Base-by-base conservation (phyloP, 768 basidiomycete species). In the Rhizopogon roseolus region DNA sequence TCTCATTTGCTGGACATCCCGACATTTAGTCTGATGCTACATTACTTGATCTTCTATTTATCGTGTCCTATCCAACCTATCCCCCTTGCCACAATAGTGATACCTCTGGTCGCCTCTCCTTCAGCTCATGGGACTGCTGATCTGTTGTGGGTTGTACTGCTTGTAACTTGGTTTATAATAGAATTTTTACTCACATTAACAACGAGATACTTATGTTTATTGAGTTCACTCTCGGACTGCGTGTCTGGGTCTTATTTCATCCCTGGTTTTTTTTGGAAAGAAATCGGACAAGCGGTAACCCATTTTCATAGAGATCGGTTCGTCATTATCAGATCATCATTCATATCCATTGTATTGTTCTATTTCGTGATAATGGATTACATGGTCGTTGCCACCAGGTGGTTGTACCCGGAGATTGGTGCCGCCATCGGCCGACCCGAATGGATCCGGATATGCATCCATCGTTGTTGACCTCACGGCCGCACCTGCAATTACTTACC, bases 81-180 rank as follows among this genome's bases (percentile, higher is more conserved):
- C 46, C 34, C 46, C 19, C 19, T 36, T 48, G 19, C 19, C 34
- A 48, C 34, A 36, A 32, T 46, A 22, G 45, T 46, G 45, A 46
- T 34, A 48, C 46, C 46, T 48, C 40, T 14, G 9, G 46, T 48
- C 46, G 29, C 32, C 34, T 48, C 34, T 36, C 46, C 22, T 8
- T 22, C 36, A 36, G 19, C 22, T 36, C 34, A 48, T 48, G 36
- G 46, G 46, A 48, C 46, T 9, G 8, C 36, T n/a, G 5, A 48
- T 25, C 36, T 22, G 46, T 48, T 22, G 22, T 48, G 46, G 46
- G 22, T 25, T 36, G 34, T 36, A 36, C 46, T 48, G 46, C 14
- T 48, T 36, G 46, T 48, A 36, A 48, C 9, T 25, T 37, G 46
- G 46, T 48, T 16, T 36, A n/a, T 48, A 48, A 48, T 48, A 48